Base-by-base conservation (phyloP, 345 rosid genomes). In the Citrus mangshanensis region DNA sequence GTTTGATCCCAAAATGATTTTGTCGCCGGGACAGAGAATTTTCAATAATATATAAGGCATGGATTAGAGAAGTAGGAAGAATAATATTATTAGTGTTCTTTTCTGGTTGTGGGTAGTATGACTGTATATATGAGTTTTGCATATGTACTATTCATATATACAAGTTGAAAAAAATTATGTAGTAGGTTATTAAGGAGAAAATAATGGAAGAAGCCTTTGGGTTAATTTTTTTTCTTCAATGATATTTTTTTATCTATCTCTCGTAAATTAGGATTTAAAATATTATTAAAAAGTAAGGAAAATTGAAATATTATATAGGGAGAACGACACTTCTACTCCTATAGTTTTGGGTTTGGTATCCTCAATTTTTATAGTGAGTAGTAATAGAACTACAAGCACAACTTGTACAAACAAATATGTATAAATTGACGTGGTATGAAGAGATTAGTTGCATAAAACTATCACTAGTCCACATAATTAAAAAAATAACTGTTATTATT, bases 21-120 rank as follows among this genome's bases (percentile, higher is more conserved):
- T 92, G 12, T 89, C 99, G 27, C 98, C 99, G 0, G 99, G 99
- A 74, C 99, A 96, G 70, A 85, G 82, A 59, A 94, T 94, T 84
- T 95, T 91, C 86, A 88, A 85, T 78, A 63, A 62, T 38, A 42
- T 58, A 35, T 66, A 55, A 55, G 58, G 10, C 6, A 38, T 56
- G 37, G 25, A 32, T 32, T 28, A 64, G 51, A 60, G 54, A 49
- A 46, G 16, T 49, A 46, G 16, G 24, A 24, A 49, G 55, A 58
- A 66, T 55, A 55, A 66, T 16, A 6, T 28, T 37, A 6, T 13
- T 10, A 58, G 21, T 7, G 55, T 34, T 24, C n/a, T 19, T 49
- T 35, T 24, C 0, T 63, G 35, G 32, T 9, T 25, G 22, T 30
- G 38, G 68, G 62, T 75, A 30, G 75, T 72, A 71, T 9, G 62